Evolutionary conservation across 306 rosid species (phyloP), one percentile per base, ranked within the genome.

Genomic region (Ormosia semicastrata): DNA sequence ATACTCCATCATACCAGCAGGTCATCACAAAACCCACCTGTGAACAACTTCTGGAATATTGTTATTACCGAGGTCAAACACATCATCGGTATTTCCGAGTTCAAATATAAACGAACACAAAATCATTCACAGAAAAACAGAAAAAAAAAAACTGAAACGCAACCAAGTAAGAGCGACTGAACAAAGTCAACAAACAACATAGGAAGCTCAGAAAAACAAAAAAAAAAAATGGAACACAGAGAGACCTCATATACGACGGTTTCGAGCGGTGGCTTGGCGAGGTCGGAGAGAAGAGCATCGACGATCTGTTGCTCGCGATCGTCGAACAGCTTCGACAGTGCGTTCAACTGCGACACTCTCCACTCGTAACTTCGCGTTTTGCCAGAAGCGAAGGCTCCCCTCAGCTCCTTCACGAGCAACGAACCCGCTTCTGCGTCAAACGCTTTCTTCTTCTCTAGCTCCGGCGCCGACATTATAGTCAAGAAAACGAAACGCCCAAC

Each of bases 181-280:
- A n/a, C 1, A 24, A 24, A 24, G 24, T 24, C 24, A 24, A 24
- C 24, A 66, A 75, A 75, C 40, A 7, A 75, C 63, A 44, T 17
- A 17, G 50, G 54, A 50, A 50, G 57, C 5, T 4, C 8, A 8
- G 33, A n/a, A 36, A 13, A 75, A 64, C 52, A 14, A 17, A 11
- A 8, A 10, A 2, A 6, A 40, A 24, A 44, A 0, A 47, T 3
- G 13, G n/a, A 29, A 49, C 11, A 29, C 44, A 62, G 11, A 10
- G 36, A 14, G 66, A 92, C 98, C 98, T 92, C 98, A 15, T 89
- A 88, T 33, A 56, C 64, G 17, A 82, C 60, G 41, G 97, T 52
- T 85, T 94, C 98, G 11, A 90, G 64, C 0, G 89, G 91, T 2
- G 97, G 98, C 83, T 94, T 92, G 17, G 58, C 67, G 73, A 88